Percentiles rank a stretch among this genome's conserved stretches.
Evolutionary conservation across 2,329 filamentous ascomycete genomes (phyloP).

Genomic region (Sporothrix variecibatus): DNA sequence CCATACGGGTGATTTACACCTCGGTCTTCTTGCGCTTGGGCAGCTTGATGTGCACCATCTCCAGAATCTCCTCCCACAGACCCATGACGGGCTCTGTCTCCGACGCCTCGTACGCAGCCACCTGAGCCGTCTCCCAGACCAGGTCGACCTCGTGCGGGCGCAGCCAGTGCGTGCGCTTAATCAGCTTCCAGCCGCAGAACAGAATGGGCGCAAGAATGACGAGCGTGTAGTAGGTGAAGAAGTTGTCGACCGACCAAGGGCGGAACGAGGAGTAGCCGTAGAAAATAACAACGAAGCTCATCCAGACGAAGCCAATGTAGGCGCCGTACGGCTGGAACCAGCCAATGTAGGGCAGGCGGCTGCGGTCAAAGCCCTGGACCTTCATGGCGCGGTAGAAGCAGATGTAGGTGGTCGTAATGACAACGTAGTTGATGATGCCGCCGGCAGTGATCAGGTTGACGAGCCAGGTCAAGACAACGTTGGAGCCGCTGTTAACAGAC

Average conservation of each 20-base stretch:
- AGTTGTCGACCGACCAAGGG: conserved; percentile 50
- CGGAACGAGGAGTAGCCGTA: conserved; percentile 59
- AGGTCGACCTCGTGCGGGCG: conserved; percentile 33
- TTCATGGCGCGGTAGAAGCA: conserved; percentile 42
- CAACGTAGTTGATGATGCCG: conserved; percentile 48
- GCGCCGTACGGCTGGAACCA: conserved; percentile 44
- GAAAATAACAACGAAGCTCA: conserved; percentile 32
- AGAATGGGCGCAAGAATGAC: conserved; percentile 55
- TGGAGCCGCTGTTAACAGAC: conserved; percentile 41
- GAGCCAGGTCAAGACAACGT: conserved; percentile 46
- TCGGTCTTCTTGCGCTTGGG: neutral
- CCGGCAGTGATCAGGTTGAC: conserved; percentile 48
- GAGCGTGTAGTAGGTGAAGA: conserved; percentile 60
- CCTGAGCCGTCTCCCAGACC: conserved; percentile 33
- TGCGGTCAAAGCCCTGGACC: conserved; percentile 41
- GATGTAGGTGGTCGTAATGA: conserved; percentile 44
- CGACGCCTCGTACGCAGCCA: conserved; percentile 44
- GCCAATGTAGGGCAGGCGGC: conserved; percentile 43
- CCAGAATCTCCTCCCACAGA: conserved; percentile 27
- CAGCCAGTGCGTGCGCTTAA: conserved; percentile 55
- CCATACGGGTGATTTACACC: neutral
- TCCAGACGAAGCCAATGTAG: conserved; percentile 37
- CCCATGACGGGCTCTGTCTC: conserved; percentile 29
- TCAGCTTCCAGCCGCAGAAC: conserved; percentile 63
- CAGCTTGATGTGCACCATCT: conserved; percentile 2